Evolutionary conservation across 495 filamentous ascomycete genomes (phyloP), one percentile per base, ranked within the genome.

Genomic region (Tuber umbilicatum): DNA sequence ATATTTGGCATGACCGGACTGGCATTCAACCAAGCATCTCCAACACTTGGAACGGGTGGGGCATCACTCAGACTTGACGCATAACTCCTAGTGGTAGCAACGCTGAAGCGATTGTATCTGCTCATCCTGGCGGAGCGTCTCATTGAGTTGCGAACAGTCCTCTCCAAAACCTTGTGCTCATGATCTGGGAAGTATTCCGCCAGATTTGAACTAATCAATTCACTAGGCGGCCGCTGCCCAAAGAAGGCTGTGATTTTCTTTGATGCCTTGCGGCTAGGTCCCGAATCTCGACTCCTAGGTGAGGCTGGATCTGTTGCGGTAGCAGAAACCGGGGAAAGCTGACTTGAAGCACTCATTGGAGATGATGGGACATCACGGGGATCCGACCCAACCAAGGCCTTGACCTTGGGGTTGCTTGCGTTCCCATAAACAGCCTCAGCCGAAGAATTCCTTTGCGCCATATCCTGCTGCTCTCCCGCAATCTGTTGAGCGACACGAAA

Each of bases 131-230:
- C 91, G 60, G 95, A 98, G 81, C 95, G 89, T 68, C 95, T 88
- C 79, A 97, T 90, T 2, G 94, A 97, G 84, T 97, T 89, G 55
- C 94, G 91, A 77, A 97, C 93, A 0, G 95, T 97, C 80, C 93
- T 89, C 80, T 97, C 96, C 75, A 99, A 96, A 73, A 94, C 92
- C 82, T 97, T 93, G 71, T 91, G 89, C 50, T 93, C 90, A 81
- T 97, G 94, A 79, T 97, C 94, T 2, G 95, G 95, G 88, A 99
- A 99, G 85, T 97, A 99, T 10, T 94, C 94, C 19, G 91, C 92
- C 60, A 98, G 87, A 82, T 99, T 95, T 40, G 94, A 94, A 69
- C 94, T 95, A 81, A 99, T 98, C 85, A 99, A 87, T 85, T 98
- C 96, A 83, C 94, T 97, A 4, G 96, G 96, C 27, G 95, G 95